Conservation (phyloP, 306 rosid genomes). For the Morella rubra region DNA sequence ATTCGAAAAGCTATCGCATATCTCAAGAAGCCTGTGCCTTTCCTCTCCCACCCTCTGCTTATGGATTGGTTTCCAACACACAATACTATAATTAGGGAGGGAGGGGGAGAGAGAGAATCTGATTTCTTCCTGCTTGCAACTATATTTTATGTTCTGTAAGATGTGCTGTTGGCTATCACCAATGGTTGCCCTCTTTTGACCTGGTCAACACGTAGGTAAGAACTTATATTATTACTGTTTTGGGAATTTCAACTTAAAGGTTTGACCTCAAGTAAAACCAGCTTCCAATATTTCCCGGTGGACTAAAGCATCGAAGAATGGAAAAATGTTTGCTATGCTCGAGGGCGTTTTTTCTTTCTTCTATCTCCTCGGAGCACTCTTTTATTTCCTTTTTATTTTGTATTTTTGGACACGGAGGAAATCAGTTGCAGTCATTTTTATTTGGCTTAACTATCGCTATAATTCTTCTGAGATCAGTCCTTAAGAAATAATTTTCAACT, state of each 20-base stretch:
- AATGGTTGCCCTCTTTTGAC: slow-evolving; percentile 48
- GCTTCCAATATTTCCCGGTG: not conserved
- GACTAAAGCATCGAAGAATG: slow-evolving; percentile 17
- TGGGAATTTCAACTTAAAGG: slow-evolving; percentile 26
- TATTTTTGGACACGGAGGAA: too few relatives aligned
- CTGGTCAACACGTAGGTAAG: slow-evolving; percentile 44
- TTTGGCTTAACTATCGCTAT: too few relatives aligned
- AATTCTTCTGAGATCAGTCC: too few relatives aligned
- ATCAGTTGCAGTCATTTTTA: too few relatives aligned
- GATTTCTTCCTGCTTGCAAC: not conserved
- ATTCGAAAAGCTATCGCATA: slow-evolving; percentile 25
- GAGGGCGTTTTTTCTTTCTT: slow-evolving; percentile 14
- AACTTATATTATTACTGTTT: slow-evolving; percentile 14
- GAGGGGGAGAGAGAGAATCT: slow-evolving; percentile 18
- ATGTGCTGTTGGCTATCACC: slow-evolving; percentile 30
- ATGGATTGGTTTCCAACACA: too few relatives aligned
- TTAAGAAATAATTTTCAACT: too few relatives aligned
- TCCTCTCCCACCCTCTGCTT: slow-evolving; percentile 21
- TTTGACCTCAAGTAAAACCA: slow-evolving; percentile 24
- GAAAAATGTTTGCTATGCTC: slow-evolving; percentile 31
- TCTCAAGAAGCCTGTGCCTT: slow-evolving; percentile 32
- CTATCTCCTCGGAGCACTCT: slow-evolving; percentile 16
- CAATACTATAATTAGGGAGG: slow-evolving; percentile 4
- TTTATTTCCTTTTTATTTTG: too few relatives aligned
- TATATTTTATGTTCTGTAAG: not conserved